Conservation (phyloP, 73 alveolate genomes). For the Paramecium caudatum region DNA sequence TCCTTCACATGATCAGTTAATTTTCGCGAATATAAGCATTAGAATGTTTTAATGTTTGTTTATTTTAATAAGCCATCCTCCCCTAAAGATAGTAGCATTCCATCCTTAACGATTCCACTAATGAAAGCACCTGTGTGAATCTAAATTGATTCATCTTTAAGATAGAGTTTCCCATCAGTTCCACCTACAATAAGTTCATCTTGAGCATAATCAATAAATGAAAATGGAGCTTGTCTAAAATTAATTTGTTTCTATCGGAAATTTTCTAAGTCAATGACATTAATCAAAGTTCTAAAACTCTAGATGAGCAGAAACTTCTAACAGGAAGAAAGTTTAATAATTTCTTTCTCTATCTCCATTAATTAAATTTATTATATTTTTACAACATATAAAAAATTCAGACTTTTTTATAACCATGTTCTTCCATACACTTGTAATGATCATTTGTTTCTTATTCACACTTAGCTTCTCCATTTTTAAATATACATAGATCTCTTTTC, state of each 20-base stretch:
- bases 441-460: slow-evolving; percentile 71
- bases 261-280: slow-evolving; percentile 19
- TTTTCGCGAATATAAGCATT: slow-evolving; percentile 7
- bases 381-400: not conserved
- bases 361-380: slow-evolving; percentile 46
- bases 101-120: not conserved
- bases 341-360: slow-evolving; percentile 63
- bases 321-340: slow-evolving; percentile 3
- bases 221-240: slow-evolving; percentile 31
- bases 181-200: slow-evolving; percentile 18
- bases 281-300: slow-evolving; percentile 49
- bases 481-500: slow-evolving; percentile 79
- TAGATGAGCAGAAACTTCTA: not conserved
- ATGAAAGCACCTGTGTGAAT: not conserved
- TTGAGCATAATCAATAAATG: slow-evolving; percentile 19
- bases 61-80: slow-evolving; percentile 30
- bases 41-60: slow-evolving; percentile 26
- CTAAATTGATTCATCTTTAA: slow-evolving; percentile 11
- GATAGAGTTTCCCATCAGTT: slow-evolving; percentile 26
- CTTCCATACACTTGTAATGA: slow-evolving; percentile 73
- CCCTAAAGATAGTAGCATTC: slow-evolving; percentile 41
- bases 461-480: slow-evolving; percentile 76
- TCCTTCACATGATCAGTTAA: not conserved
- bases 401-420: slow-evolving; percentile 63
- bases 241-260: slow-evolving; percentile 28